These are phyloP conservation scores for Euryodendron excelsum DNA, from an alignment of 148 eudicot genomes.

Conservation along the genomic window DNA sequence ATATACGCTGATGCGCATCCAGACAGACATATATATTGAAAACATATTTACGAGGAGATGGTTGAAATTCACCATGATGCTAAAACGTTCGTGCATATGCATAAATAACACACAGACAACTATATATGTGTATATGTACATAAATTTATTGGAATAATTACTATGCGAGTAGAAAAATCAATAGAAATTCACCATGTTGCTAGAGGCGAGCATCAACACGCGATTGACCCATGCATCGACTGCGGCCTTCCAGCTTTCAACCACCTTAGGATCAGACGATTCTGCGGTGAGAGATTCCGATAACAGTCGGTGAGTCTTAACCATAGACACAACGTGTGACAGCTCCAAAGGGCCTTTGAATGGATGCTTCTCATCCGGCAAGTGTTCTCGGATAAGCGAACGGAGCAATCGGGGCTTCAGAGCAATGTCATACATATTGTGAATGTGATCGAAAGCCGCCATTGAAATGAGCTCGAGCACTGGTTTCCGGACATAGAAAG, in stretches of 20 bases:
- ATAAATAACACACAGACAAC: not conserved
- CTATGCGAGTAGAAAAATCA: not conserved
- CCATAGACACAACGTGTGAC: slow-evolving; percentile 40
- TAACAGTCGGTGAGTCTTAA: slow-evolving; percentile 56
- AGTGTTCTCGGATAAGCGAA: slow-evolving; percentile 43
- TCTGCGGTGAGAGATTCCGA: slow-evolving; percentile 35
- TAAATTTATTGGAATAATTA: not conserved
- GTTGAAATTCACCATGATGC: not conserved
- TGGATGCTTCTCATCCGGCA: slow-evolving; percentile 58
- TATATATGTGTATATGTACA: not conserved
- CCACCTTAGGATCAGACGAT: slow-evolving; percentile 28
- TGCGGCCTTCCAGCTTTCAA: slow-evolving; percentile 54
- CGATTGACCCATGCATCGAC: slow-evolving; percentile 72
- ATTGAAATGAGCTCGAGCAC: slow-evolving; percentile 25
- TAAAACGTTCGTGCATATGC: not conserved
- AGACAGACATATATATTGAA: not conserved
- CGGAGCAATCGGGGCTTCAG: slow-evolving; percentile 66
- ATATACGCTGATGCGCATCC: not conserved
- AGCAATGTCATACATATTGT: slow-evolving; percentile 53
- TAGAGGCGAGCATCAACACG: slow-evolving; percentile 44
- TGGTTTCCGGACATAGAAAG: not conserved
- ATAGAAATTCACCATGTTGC: slow-evolving; percentile 44
- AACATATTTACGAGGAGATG: not conserved
- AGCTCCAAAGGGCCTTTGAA: slow-evolving; percentile 46
- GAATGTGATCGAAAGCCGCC: slow-evolving; percentile 46